These are phyloP conservation scores for Saccharomyces hybrid DNA, from an alignment of 1,139 yeast genomes.

Conservation along the genomic window DNA sequence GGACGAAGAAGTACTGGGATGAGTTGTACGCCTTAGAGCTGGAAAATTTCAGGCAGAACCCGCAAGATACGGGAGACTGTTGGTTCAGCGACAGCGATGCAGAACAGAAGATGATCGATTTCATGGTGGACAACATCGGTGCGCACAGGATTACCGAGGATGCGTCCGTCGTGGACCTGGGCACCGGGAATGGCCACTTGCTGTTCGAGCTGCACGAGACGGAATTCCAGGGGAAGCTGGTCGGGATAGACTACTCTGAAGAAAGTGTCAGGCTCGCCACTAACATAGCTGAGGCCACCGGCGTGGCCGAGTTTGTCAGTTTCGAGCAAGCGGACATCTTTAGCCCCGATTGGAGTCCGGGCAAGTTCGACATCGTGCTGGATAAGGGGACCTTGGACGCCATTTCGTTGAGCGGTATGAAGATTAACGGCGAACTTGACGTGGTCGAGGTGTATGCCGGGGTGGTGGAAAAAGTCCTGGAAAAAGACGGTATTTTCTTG, in stretches of 20 bases:
- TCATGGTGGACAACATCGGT: constrained; percentile 41
- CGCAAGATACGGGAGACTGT: constrained; percentile 85
- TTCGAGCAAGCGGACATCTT: constrained; percentile 43
- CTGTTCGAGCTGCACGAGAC: constrained; percentile 62
- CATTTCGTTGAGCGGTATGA: constrained; percentile 71
- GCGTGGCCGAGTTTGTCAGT: constrained; percentile 32
- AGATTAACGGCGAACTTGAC: constrained; percentile 27
- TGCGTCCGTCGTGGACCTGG: constrained; percentile 61
- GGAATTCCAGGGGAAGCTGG: constrained; percentile 42
- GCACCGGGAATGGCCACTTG: constrained; percentile 94
- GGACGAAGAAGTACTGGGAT: constrained; percentile 86
- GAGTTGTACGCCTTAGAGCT: constrained; percentile 70
- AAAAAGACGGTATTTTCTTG: constrained; percentile 51
- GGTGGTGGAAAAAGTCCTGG: constrained; percentile 52
- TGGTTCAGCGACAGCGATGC: constrained; percentile 97
- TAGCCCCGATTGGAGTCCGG: constrained; percentile 27
- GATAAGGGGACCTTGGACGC: constrained; percentile 98
- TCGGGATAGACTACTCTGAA: constrained; percentile 83
- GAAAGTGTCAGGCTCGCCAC: constrained; percentile 69
- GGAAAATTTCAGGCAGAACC: constrained; percentile 59
- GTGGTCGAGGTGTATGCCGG: constrained; percentile 51
- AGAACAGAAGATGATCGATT: constrained; percentile 70
- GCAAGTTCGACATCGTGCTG: constrained; percentile 60
- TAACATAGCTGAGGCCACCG: constrained; percentile 44
- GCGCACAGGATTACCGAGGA: constrained; percentile 25